Conservation (phyloP, 352 stramenopile genomes). For the Globisporangium cederbergense region DNA sequence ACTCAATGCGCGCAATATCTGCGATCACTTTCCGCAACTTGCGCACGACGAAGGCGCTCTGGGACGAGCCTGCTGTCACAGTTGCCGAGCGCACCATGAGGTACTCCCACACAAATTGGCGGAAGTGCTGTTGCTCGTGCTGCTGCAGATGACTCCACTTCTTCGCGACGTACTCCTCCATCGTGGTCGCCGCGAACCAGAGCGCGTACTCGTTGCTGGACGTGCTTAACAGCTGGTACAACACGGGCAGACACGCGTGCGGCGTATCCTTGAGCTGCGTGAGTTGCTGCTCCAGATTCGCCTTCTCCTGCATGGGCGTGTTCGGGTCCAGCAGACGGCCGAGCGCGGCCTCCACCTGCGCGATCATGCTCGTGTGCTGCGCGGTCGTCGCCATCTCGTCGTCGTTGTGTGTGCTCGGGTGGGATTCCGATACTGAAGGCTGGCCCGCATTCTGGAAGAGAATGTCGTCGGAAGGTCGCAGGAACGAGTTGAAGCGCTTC, state of each 20-base stretch:
- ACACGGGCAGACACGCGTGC: conserved; percentile 51
- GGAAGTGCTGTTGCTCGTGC: conserved; percentile 41
- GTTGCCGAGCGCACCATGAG: conserved; percentile 24
- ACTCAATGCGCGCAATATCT: conserved; percentile 65
- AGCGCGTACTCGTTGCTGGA: conserved; percentile 73
- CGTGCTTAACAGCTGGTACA: conserved; percentile 55
- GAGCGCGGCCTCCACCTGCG: conserved; percentile 60
- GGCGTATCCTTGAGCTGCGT: conserved; percentile 54
- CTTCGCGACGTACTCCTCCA: conserved; percentile 74
- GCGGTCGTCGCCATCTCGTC: conserved; percentile 6
- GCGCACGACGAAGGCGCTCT: conserved; percentile 54
- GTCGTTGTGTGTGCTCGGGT: neutral
- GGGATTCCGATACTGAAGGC: conserved; percentile 6
- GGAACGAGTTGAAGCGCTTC: conserved; percentile 1
- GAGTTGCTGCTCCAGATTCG: conserved; percentile 58
- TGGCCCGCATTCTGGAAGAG: neutral
- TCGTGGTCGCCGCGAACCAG: conserved; percentile 67
- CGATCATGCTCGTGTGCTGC: conserved; percentile 32
- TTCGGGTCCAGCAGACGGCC: conserved; percentile 50
- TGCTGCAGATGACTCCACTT: conserved; percentile 44
- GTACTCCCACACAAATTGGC: conserved; percentile 69
- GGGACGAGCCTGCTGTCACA: conserved; percentile 8
- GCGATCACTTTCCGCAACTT: conserved; percentile 74
- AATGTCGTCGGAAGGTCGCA: conserved; percentile 8
- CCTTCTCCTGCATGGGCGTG: conserved; percentile 44